These are phyloP conservation scores for Kregervanrija pseudodelftensis DNA, from an alignment of 805 yeast species.

Conservation along the genomic window DNA sequence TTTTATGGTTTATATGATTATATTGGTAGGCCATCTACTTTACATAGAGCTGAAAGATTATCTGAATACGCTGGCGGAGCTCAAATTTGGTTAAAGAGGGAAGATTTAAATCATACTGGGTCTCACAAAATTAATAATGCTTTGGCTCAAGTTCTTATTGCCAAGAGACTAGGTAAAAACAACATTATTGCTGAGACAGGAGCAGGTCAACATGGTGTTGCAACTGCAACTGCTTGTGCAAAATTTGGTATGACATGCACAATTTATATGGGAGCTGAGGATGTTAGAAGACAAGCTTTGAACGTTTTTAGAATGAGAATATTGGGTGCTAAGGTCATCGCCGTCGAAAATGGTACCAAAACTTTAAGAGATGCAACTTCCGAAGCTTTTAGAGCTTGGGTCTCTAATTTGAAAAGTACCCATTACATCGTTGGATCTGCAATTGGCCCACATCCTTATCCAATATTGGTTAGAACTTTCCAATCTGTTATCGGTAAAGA, in stretches of 20 bases:
- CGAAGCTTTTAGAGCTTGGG: constrained; percentile 96
- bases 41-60: constrained; percentile 86
- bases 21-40: constrained; percentile 93
- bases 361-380: constrained; percentile 97
- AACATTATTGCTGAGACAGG: constrained; percentile 85
- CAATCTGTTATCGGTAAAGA: constrained; percentile 95
- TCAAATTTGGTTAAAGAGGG: constrained; percentile 96
- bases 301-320: constrained; percentile 97
- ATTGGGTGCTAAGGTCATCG: constrained; percentile 90
- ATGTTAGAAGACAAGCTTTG: constrained; percentile 95
- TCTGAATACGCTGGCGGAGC: constrained; percentile 92
- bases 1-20: constrained; percentile 77
- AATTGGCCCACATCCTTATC: constrained; percentile 99
- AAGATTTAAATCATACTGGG: constrained; percentile 87
- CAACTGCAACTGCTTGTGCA: constrained; percentile 89
- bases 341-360: constrained; percentile 90
- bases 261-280: constrained; percentile 99
- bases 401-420: constrained; percentile 73
- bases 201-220: constrained; percentile 93
- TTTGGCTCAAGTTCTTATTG: constrained; percentile 72
- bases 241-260: constrained; percentile 90
- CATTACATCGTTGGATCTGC: constrained; percentile 98
- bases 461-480: constrained; percentile 95
- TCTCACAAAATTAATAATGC: constrained; percentile 85
- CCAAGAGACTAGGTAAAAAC: constrained; percentile 70